Evolutionary conservation across 2,329 filamentous ascomycete species (phyloP).

Genomic region (Exophiala spinifera): DNA sequence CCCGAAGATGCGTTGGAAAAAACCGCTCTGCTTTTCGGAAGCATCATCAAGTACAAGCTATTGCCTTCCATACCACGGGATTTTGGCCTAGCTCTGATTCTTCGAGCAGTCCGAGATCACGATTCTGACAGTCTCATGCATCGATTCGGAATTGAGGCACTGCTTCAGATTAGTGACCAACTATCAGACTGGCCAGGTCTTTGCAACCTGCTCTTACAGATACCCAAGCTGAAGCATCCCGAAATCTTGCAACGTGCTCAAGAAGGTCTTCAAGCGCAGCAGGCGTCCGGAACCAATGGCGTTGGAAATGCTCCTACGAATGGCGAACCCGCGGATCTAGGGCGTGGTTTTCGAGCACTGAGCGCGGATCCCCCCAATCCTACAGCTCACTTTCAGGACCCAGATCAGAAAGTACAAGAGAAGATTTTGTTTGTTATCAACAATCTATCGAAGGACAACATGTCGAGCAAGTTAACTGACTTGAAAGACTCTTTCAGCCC

Average conservation of each 20-base stretch:
- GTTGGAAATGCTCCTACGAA: slow-evolving; percentile 64
- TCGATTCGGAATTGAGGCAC: slow-evolving; percentile 92
- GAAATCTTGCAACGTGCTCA: slow-evolving; percentile 81
- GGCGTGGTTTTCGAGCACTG: slow-evolving; percentile 71
- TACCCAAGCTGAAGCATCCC: slow-evolving; percentile 77
- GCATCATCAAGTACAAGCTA: slow-evolving; percentile 90
- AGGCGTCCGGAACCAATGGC: slow-evolving; percentile 51
- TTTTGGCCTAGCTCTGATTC: slow-evolving; percentile 92
- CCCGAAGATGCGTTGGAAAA: slow-evolving; percentile 94
- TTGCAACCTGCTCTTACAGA: slow-evolving; percentile 78
- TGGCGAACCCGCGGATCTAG: slow-evolving; percentile 59
- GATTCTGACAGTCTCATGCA: slow-evolving; percentile 86
- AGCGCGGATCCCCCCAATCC: slow-evolving; percentile 67
- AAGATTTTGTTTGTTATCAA: slow-evolving; percentile 95
- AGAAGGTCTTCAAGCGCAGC: slow-evolving; percentile 65
- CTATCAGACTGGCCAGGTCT: slow-evolving; percentile 95
- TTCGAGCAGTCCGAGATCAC: slow-evolving; percentile 91
- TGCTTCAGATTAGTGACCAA: slow-evolving; percentile 80
- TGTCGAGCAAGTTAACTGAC: slow-evolving; percentile 79
- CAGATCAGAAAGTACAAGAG: slow-evolving; percentile 79
- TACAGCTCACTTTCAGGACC: slow-evolving; percentile 71
- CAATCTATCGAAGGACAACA: slow-evolving; percentile 87
- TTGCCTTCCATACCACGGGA: slow-evolving; percentile 87
- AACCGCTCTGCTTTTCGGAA: slow-evolving; percentile 92
- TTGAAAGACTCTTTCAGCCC: slow-evolving; percentile 74